Evolutionary conservation across 148 eudicot species (phyloP), one percentile per base, ranked within the genome.

Genomic region (Amaranthus hypochondriacus): DNA sequence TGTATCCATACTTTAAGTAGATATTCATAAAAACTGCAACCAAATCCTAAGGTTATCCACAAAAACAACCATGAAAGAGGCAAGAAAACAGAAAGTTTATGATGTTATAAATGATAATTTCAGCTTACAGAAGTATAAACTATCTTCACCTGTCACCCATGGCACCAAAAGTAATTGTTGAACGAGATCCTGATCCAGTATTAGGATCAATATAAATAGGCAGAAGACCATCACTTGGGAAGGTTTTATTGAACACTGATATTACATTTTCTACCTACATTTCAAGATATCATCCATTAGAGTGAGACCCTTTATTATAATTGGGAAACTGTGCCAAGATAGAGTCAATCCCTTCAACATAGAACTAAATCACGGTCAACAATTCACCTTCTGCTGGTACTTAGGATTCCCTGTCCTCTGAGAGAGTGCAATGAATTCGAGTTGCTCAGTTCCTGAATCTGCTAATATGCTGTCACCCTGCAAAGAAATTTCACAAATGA

Each of bases 391-490:
- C 78, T 82, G 87, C 84, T 92, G 99, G 87, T 96, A 96, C 78
- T 96, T 92, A 54, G 92, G 96, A 44, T 96, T 86, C 69, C 99
- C 99, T 46, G 95, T 96, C 80, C 99, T 87, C 75, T 96, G 97
- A 53, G 99, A 92, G 57, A 96, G 99, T 56, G 96, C 99, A 78
- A 96, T 96, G 79, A 96, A 96, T 79, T 96, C 99, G 76, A 96
- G 85, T 84, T 92, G 97, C 83, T 96, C 99, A 28, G 99, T 96
- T 79, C 89, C 99, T 78, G 99, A 92, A 90, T 96, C 99, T 60
- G 99, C 99, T 75, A 96, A 80, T 78, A 96, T 89, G 81, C 97
- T 90, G 47, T 90, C 87, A 71, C 96, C 99, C 99, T 96, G 80
- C 66, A 69, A 62, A 49, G 9, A 66, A 6, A 14, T 63, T 11